These are phyloP conservation scores for Monilinia polystroma DNA, from an alignment of 2,329 filamentous ascomycete genomes.

Conservation along the genomic window DNA sequence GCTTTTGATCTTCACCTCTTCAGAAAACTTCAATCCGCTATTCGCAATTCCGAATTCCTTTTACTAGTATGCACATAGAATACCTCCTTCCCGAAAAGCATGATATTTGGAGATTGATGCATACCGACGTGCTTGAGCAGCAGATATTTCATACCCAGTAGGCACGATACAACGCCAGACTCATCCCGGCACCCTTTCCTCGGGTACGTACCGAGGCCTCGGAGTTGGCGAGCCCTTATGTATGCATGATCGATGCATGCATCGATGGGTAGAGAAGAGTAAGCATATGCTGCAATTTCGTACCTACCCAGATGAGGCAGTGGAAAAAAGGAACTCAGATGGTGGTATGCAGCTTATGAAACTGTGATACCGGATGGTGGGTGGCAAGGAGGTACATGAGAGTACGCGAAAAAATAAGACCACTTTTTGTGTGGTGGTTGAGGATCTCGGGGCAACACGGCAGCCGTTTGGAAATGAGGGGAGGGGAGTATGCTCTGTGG, in stretches of 20 bases:
- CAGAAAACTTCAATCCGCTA: conserved; percentile 6
- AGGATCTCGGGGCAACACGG: conserved; percentile 14
- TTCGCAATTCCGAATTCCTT: background rate
- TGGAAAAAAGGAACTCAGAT: conserved; percentile 7
- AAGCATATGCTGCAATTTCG: background rate
- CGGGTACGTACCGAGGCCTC: conserved; percentile 22
- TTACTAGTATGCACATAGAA: background rate
- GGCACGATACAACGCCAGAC: conserved; percentile 5
- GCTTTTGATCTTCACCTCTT: background rate
- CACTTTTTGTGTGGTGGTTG: conserved; percentile 11
- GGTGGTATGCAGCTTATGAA: conserved; percentile 17
- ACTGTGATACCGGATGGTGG: conserved; percentile 17
- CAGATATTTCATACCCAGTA: conserved; percentile 3
- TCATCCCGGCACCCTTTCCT: conserved; percentile 19
- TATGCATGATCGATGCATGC: conserved; percentile 19
- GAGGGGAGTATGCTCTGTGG: background rate
- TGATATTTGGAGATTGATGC: background rate
- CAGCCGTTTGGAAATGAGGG: conserved; percentile 24
- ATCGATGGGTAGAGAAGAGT: conserved; percentile 1
- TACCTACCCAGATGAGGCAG: background rate
- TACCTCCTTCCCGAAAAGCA: conserved; percentile 13
- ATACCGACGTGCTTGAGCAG: background rate
- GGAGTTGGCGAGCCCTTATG: conserved; percentile 11
- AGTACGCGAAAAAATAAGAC: conserved; percentile 6
- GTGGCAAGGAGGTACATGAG: conserved; percentile 14